Percentiles rank a stretch among this genome's conserved stretches.
phyloP scores from a whole-genome alignment of 805 yeast species.

The Candida maris region DNA sequence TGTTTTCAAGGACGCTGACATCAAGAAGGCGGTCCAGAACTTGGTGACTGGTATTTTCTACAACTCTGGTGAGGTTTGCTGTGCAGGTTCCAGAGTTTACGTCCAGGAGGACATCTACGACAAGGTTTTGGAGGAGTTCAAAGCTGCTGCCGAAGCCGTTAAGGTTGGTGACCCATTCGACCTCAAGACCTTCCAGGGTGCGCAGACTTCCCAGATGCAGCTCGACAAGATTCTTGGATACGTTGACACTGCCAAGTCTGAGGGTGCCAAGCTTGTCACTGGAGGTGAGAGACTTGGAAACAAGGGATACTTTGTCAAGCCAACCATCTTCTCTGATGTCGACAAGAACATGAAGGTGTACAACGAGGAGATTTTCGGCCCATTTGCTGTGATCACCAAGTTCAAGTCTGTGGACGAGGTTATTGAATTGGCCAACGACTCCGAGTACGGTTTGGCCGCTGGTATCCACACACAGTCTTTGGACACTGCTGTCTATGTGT shows the following conservation, averaged over 20 bases:
- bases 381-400: conserved; percentile 68
- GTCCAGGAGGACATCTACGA: conserved; percentile 73
- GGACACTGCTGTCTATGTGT: conserved; percentile 58
- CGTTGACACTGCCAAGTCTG: conserved; percentile 61
- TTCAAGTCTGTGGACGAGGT: conserved; percentile 67
- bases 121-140: conserved; percentile 54
- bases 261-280: conserved; percentile 63
- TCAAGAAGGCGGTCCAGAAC: conserved; percentile 46
- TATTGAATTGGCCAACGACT: conserved; percentile 60
- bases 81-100: conserved; percentile 77
- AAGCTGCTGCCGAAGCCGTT: conserved; percentile 52
- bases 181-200: conserved; percentile 66
- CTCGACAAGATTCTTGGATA: conserved; percentile 64
- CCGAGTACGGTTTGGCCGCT: conserved; percentile 77
- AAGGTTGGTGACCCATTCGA: conserved; percentile 78
- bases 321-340: conserved; percentile 72
- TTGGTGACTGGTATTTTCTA: conserved; percentile 67
- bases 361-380: conserved; percentile 76
- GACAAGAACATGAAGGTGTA: conserved; percentile 59
- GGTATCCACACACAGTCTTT: conserved; percentile 69
- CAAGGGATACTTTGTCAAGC: conserved; percentile 70
- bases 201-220: conserved; percentile 70
- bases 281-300: conserved; percentile 67
- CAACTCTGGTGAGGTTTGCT: conserved; percentile 81
- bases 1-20: conserved; percentile 65